phyloP scores from a whole-genome alignment of 179 eudicot species.

The Carnegiea gigantea region DNA sequence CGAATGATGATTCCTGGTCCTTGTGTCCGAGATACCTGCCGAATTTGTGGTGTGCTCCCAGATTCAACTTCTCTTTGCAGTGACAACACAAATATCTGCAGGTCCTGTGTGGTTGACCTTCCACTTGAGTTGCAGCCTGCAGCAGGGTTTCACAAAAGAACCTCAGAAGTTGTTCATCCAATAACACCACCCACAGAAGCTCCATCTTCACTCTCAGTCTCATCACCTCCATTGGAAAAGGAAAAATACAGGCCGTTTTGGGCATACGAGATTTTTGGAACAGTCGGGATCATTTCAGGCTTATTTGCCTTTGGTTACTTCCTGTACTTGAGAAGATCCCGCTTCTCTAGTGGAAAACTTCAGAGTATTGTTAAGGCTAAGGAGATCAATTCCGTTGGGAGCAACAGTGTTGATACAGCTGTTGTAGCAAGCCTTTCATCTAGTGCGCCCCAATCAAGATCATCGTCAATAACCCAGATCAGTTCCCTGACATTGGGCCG shows the following conservation, averaged over 20 bases:
- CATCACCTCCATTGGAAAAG: slow-evolving; percentile 9
- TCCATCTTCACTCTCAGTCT: slow-evolving; percentile 14
- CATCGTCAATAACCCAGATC: slow-evolving; percentile 40
- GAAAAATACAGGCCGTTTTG: slow-evolving; percentile 28
- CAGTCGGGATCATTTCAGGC: slow-evolving; percentile 36
- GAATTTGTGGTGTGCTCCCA: slow-evolving; percentile 35
- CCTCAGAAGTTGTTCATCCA: slow-evolving; percentile 10
- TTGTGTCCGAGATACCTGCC: slow-evolving; percentile 39
- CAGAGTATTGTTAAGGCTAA: slow-evolving; percentile 19
- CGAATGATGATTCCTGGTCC: slow-evolving; percentile 43
- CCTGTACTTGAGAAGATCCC: slow-evolving; percentile 16
- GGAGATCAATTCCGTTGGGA: slow-evolving; percentile 23
- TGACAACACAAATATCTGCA: slow-evolving; percentile 35
- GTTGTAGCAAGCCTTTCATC: slow-evolving; percentile 38
- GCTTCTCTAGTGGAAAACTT: background rate
- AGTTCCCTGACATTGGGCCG: slow-evolving; percentile 34
- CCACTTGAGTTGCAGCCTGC: slow-evolving; percentile 21
- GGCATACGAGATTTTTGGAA: slow-evolving; percentile 41
- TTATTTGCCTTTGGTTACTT: slow-evolving; percentile 32
- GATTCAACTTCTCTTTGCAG: slow-evolving; percentile 39
- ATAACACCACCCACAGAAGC: slow-evolving; percentile 16
- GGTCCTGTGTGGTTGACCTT: slow-evolving; percentile 34
- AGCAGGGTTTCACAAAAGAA: slow-evolving; percentile 12
- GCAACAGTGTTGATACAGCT: slow-evolving; percentile 27
- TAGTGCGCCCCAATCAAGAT: slow-evolving; percentile 48